A percentile compares a stretch with the other conserved stretches of the same genome.
Evolutionary conservation across 2,329 filamentous ascomycete species (phyloP).

Genomic region (Clarireedia monteithiana): DNA sequence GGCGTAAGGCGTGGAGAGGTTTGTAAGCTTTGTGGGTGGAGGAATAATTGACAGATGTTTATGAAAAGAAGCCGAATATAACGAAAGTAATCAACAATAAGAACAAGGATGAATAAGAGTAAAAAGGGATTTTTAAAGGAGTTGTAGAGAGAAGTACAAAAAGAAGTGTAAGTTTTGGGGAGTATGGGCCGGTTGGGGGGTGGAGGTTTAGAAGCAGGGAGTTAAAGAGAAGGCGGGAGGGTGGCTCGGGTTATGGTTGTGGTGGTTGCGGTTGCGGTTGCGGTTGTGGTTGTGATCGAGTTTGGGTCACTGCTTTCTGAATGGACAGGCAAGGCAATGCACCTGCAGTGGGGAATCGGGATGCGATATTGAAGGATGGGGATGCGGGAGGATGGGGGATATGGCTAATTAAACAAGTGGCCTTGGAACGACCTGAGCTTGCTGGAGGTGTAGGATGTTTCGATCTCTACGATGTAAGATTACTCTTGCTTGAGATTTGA

Average conservation of each 20-base stretch:
- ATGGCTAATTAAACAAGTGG: no score
- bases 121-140: background rate
- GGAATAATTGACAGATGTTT: background rate
- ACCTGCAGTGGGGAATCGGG: background rate
- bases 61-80: background rate
- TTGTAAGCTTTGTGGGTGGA: background rate
- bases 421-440: no score
- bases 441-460: no score
- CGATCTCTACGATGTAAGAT: no score
- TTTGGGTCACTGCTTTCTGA: background rate
- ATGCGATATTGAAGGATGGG: background rate
- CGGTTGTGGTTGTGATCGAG: background rate
- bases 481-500: no score
- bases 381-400: background rate
- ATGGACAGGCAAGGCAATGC: background rate
- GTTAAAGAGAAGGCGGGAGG: background rate
- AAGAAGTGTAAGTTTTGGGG: background rate
- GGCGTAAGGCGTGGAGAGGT: constrained; percentile 8
- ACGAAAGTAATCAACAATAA: background rate
- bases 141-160: background rate
- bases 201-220: background rate
- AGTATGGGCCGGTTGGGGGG: background rate
- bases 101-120: background rate
- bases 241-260: background rate
- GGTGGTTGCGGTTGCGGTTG: background rate